Percentiles rank a stretch among this genome's conserved stretches.
phyloP scores from a whole-genome alignment of 805 yeast species.

The Brettanomyces anomalus region DNA sequence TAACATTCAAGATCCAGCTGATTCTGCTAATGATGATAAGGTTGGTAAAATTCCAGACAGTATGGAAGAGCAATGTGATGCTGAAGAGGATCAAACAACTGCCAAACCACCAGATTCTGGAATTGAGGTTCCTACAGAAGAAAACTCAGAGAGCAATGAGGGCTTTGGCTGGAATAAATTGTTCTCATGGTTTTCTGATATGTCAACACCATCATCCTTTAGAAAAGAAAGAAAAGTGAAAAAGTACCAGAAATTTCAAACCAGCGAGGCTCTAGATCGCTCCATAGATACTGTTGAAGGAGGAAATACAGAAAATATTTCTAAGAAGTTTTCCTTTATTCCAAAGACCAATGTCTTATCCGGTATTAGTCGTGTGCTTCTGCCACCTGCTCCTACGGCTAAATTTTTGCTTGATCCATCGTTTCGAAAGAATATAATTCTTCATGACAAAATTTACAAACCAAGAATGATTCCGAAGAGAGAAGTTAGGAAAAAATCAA shows the following conservation, averaged over 20 bases:
- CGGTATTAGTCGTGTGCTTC: slow-evolving; percentile 66
- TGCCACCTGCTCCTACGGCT: slow-evolving; percentile 73
- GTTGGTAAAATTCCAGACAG: slow-evolving; percentile 26
- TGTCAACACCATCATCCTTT: background rate
- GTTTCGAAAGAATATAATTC: slow-evolving; percentile 48
- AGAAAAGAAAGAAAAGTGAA: slow-evolving; percentile 5
- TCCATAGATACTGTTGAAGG: slow-evolving; percentile 9
- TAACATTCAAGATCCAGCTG: background rate
- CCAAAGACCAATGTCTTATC: slow-evolving; percentile 73
- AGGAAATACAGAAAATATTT: slow-evolving; percentile 6
- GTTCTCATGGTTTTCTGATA: background rate
- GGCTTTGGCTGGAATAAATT: background rate
- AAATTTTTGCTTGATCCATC: slow-evolving; percentile 62
- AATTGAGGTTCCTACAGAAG: background rate
- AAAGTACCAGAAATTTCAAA: slow-evolving; percentile 25
- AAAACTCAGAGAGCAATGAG: background rate
- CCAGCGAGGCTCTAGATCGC: slow-evolving; percentile 11
- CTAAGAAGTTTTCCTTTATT: slow-evolving; percentile 18
- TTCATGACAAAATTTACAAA: slow-evolving; percentile 76
- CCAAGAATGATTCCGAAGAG: slow-evolving; percentile 39
- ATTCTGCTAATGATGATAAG: slow-evolving; percentile 4
- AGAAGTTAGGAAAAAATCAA: slow-evolving; percentile 20
- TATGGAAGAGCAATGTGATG: slow-evolving; percentile 8
- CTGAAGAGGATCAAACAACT: background rate
- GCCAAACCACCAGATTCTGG: background rate